These are phyloP conservation scores for Neurospora sp. DNA, from an alignment of 495 filamentous ascomycete genomes.

Conservation along the genomic window DNA sequence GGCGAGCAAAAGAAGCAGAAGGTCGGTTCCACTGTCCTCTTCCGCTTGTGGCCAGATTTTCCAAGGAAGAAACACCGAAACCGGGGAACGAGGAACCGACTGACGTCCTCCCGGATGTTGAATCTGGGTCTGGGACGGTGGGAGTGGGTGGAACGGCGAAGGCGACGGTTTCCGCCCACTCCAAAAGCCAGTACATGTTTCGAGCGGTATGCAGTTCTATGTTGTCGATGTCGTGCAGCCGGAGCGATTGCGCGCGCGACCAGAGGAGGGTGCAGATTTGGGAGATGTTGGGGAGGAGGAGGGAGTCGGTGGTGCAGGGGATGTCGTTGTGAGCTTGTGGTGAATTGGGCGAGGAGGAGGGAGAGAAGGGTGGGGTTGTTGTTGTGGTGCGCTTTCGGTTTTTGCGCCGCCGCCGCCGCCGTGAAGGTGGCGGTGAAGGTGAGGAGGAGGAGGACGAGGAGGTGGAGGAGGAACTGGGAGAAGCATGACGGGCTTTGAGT, in stretches of 20 bases:
- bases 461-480: background rate
- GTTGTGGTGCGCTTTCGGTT: background rate
- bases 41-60: background rate
- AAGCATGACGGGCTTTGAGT: background rate
- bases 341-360: too few relatives aligned
- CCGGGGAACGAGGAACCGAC: background rate
- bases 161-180: constrained; percentile 19
- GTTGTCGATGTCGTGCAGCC: constrained; percentile 7
- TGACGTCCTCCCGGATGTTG: background rate
- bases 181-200: constrained; percentile 15
- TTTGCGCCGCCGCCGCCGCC: too few relatives aligned
- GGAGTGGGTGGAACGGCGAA: background rate
- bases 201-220: constrained; percentile 12
- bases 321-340: too few relatives aligned
- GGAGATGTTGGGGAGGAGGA: constrained; percentile 20
- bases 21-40: background rate
- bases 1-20: background rate
- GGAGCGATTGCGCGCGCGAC: constrained; percentile 10
- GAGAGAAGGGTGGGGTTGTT: background rate
- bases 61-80: background rate
- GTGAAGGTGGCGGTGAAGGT: background rate
- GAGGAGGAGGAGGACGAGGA: background rate
- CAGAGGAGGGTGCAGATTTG: constrained; percentile 22
- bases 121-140: background rate
- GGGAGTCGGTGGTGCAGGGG: background rate